Conservation (phyloP, 176 grass and related monocot genomes). For the Triticum dicoccoides region DNA sequence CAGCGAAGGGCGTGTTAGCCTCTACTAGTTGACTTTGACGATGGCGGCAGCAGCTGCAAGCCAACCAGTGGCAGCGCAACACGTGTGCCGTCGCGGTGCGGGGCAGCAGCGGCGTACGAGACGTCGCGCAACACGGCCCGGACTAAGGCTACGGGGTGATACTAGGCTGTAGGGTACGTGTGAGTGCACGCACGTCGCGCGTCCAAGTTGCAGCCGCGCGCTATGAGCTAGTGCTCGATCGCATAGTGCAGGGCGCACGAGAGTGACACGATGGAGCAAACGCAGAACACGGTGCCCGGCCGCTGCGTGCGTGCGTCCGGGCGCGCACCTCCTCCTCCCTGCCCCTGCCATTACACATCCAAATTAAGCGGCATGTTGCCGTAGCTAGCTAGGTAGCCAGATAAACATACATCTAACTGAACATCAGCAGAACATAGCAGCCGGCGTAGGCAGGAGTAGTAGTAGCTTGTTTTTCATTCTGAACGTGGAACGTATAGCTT, state of each 20-base stretch:
- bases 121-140: not conserved
- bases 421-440: not conserved
- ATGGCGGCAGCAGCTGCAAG: no score
- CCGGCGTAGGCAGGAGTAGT: not conserved
- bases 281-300: slow-evolving; percentile 10
- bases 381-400: slow-evolving; percentile 10
- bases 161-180: not conserved
- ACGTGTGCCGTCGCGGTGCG: not conserved
- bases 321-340: not conserved
- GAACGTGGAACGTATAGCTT: not conserved
- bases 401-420: not conserved
- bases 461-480: not conserved
- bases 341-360: slow-evolving; percentile 13
- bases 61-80: not conserved
- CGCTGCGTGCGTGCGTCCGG: not conserved
- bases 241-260: slow-evolving; percentile 48
- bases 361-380: slow-evolving; percentile 17
- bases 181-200: slow-evolving; percentile 13
- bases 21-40: no score
- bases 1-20: no score
- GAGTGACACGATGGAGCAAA: slow-evolving; percentile 29
- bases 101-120: not conserved
- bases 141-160: not conserved
- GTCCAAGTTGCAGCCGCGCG: slow-evolving; percentile 29
- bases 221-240: not conserved